Evolutionary conservation across 805 yeast genomes (phyloP), one percentile per base, ranked within the genome.

Genomic region (Kluyveromyces aestuarii): DNA sequence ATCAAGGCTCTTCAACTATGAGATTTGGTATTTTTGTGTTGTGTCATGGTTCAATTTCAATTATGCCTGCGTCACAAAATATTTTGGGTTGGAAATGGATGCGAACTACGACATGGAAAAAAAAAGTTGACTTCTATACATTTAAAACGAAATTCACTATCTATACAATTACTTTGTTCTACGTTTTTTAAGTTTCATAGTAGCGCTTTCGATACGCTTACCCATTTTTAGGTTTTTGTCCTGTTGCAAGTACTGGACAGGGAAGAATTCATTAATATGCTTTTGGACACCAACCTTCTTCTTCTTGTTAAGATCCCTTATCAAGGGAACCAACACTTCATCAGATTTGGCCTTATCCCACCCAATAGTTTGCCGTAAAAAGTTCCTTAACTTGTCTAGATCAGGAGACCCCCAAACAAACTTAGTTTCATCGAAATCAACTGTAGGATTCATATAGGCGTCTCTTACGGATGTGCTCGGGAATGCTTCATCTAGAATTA

Each of bases 381-480:
- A 90, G 0, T 78, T 72, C 30, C 97, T 69, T 45, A 93, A 69
- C 54, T 79, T 80, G 56, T 89, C 97, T 50, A 90, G 66, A 61
- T 87, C 88, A 0, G 97, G 96, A 2, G 72, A 68, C 0, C 97
- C 98, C 99, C 99, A 93, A 43, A 76, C 76, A 66, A 93, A 90
- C 48, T 76, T 74, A 0, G 90, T 84, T 42, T 70, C 69, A 61
- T 90, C 96, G 38, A 73, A 73, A 62, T 93, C 98, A 3, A 93
- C 96, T 35, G 82, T 87, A 0, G 99, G 96, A 10, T 72, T 61
- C 18, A 73, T 52, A 63, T 93, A 93, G 0, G 97, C 96, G 19
- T 84, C 80, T 35, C 69, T 69, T 1, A 93, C 87, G 1, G 73
- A 69, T 5, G 61, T 66, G 56, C 84, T 87, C 0, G 98, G 97